Base-by-base conservation (phyloP, 495 filamentous ascomycete species). In the Lasiosphaeria miniovina region DNA sequence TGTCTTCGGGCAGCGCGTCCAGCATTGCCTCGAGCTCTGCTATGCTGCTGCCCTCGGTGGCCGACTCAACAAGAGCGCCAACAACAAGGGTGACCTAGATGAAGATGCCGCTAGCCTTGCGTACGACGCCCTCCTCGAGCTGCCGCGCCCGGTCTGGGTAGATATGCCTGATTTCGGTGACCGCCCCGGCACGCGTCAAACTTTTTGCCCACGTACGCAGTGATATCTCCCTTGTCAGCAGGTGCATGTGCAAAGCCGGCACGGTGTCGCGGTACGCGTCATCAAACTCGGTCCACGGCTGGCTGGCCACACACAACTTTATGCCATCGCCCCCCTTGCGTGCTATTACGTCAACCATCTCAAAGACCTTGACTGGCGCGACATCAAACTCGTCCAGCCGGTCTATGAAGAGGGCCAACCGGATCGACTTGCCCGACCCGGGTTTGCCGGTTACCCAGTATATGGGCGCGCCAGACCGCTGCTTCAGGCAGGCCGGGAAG, bases 381-480 rank as follows among this genome's bases (percentile, higher is more conserved):
- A 49, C 43, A 9, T 61, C 49, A 38, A 60, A 61, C 58, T 64
- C 57, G 46, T 64, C 62, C 15, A 64, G 34, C 6, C 62, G 58
- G 45, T 61, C 62, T 12, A 64, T 46, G 49, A 64, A 61, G 4
- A 64, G 9, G 8, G 54, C 57, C 2, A 60, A 31, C n/a, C 11
- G 14, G 6, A 64, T 15, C 9, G 6, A 48, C 12, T 57, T 61
- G 6, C 60, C 60, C 3, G 60, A 57, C 2, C 60, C 60, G 8
- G 60, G 60, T 41, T 61, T 61, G 9, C 60, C 60, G 4, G 60
- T 54, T 12, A 61, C 54, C 60, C 60, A 61, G 54, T 57, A 61
- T 5, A 24, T 24, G 24, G 38, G 32, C n/a, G 31, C 9, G 3
- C 7, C 40, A 4, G 54, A 48, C 11, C 36, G 9, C 5, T 49